Evolutionary conservation across 148 eudicot species (phyloP).

Genomic region (Fallopia convolvulus): DNA sequence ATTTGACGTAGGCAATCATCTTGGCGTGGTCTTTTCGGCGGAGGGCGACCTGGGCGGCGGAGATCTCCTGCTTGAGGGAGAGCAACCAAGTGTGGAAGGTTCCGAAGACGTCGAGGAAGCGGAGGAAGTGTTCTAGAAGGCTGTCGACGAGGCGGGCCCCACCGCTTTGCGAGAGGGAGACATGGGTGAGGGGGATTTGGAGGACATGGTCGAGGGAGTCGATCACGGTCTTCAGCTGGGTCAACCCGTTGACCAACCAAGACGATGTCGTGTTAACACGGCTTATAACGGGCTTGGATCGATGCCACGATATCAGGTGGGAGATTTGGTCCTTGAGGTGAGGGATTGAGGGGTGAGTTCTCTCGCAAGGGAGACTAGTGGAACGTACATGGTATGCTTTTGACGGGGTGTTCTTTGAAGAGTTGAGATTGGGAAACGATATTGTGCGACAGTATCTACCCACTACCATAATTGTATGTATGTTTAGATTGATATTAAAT

Average conservation of each 20-base stretch:
- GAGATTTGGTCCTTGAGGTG: constrained; percentile 43
- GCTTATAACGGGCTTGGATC: neutral
- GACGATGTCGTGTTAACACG: constrained; percentile 22
- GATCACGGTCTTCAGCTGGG: constrained; percentile 35
- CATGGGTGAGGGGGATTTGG: constrained; percentile 44
- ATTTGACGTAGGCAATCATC: constrained; percentile 35
- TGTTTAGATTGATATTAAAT: neutral
- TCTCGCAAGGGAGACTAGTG: constrained; percentile 53
- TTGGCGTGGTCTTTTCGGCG: constrained; percentile 15
- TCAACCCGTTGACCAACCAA: constrained; percentile 33
- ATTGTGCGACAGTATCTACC: constrained; percentile 63
- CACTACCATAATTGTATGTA: constrained; percentile 25
- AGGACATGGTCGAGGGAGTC: constrained; percentile 68
- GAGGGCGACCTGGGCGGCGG: constrained; percentile 56
- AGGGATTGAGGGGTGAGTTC: constrained; percentile 56
- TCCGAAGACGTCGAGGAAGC: constrained; percentile 59
- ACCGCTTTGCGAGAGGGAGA: neutral
- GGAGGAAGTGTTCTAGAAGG: constrained; percentile 61
- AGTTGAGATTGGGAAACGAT: constrained; percentile 58
- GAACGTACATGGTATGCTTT: constrained; percentile 61
- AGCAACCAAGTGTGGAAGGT: constrained; percentile 39
- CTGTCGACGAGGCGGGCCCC: constrained; percentile 31
- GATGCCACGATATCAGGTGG: constrained; percentile 34
- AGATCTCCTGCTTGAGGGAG: constrained; percentile 43
- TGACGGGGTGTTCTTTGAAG: constrained; percentile 7